Percentiles rank a stretch among this genome's conserved stretches.
Evolutionary conservation across 2,329 filamentous ascomycete genomes (phyloP).

Genomic region (Arthroderma uncinatum): DNA sequence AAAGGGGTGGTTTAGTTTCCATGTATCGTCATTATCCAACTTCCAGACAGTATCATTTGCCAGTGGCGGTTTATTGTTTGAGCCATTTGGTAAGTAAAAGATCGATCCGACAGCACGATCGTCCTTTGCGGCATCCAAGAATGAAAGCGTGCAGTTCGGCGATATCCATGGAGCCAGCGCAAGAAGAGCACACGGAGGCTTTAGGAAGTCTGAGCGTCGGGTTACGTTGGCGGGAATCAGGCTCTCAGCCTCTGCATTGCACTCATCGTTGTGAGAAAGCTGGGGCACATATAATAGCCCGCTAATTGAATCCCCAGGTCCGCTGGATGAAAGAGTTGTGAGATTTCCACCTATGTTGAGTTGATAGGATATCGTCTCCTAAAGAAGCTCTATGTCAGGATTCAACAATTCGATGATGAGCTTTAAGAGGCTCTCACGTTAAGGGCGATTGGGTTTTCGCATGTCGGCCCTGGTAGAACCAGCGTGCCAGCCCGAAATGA

Average conservation of each 20-base stretch:
- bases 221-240: constrained; percentile 68
- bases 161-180: constrained; percentile 81
- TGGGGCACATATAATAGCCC: constrained; percentile 81
- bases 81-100: constrained; percentile 42
- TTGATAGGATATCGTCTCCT: background rate
- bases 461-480: background rate
- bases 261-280: constrained; percentile 48
- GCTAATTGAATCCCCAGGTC: constrained; percentile 55
- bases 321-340: constrained; percentile 55
- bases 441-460: background rate
- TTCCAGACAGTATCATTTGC: constrained; percentile 57
- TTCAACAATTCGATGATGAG: background rate
- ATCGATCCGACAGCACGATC: constrained; percentile 50
- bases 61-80: constrained; percentile 52
- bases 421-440: background rate
- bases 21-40: constrained; percentile 56
- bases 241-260: constrained; percentile 50
- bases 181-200: constrained; percentile 58
- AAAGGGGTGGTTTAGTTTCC: constrained; percentile 59
- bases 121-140: constrained; percentile 52
- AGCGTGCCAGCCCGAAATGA: background rate
- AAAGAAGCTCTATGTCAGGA: background rate
- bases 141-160: constrained; percentile 59
- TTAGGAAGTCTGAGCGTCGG: constrained; percentile 54
- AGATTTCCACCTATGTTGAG: constrained; percentile 45